Evolutionary conservation across 2,329 filamentous ascomycete species (phyloP).

Genomic region (Geosmithia flava): DNA sequence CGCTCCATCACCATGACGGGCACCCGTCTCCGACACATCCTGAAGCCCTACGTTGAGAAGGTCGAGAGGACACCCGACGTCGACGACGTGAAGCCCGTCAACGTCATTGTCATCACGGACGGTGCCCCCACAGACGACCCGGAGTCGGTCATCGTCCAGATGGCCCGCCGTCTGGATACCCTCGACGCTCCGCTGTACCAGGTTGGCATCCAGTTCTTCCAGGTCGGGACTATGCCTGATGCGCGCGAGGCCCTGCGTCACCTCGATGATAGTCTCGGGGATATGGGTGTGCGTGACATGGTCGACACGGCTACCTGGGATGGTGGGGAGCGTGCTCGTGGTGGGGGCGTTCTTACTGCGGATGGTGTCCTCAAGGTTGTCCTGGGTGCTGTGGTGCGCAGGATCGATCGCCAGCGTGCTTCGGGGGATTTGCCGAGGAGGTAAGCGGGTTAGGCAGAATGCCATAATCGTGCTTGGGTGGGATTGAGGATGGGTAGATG

Average conservation of each 20-base stretch:
- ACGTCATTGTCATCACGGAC: conserved; percentile 89
- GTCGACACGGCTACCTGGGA: conserved; percentile 80
- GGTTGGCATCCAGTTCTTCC: conserved; percentile 91
- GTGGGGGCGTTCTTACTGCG: conserved; percentile 38
- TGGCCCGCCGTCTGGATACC: conserved; percentile 58
- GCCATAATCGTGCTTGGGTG: too few relatives aligned
- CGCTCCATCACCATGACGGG: conserved; percentile 63
- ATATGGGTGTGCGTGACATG: conserved; percentile 62
- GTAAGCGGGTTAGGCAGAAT: neutral
- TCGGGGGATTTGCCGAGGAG: neutral
- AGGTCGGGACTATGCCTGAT: conserved; percentile 62
- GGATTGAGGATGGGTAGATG: too few relatives aligned
- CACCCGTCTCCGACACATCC: conserved; percentile 54
- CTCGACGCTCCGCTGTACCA: conserved; percentile 66
- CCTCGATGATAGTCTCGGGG: conserved; percentile 59
- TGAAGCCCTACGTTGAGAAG: conserved; percentile 54
- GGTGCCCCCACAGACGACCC: conserved; percentile 72
- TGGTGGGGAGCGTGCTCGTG: conserved; percentile 23
- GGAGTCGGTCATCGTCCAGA: conserved; percentile 52
- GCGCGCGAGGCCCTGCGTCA: conserved; percentile 55
- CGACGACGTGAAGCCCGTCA: conserved; percentile 58
- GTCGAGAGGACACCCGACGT: conserved; percentile 25
- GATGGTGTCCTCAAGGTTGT: conserved; percentile 72
- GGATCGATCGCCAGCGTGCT: conserved; percentile 14
- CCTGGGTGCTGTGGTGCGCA: conserved; percentile 58